phyloP scores from a whole-genome alignment of 331 rosid genomes.

The Rhamnella rubrinervis region DNA sequence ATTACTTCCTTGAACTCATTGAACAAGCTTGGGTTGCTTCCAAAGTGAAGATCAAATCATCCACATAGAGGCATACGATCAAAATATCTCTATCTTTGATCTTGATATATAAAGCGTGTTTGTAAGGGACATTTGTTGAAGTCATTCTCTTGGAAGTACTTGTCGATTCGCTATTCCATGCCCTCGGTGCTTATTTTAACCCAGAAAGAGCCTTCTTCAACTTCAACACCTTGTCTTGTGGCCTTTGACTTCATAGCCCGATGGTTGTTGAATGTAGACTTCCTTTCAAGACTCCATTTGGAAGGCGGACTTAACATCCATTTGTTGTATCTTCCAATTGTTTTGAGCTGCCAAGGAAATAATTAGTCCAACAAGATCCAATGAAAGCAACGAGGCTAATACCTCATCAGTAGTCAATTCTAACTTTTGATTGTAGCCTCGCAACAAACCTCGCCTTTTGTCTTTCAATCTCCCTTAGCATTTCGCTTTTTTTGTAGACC shows the following conservation, averaged over 20 bases:
- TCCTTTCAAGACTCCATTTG: not conserved
- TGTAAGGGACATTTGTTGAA: not conserved
- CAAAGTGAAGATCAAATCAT: not conserved
- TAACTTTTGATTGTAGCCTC: not conserved
- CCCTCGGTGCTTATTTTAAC: not conserved
- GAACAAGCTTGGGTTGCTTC: not conserved
- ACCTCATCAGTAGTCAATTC: not conserved
- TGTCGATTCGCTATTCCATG: constrained; percentile 8
- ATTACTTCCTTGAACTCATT: not conserved
- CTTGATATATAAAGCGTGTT: not conserved
- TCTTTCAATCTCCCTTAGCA: not conserved
- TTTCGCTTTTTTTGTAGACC: too few relatives aligned
- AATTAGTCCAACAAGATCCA: not conserved
- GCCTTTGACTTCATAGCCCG: not conserved
- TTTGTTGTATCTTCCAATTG: not conserved
- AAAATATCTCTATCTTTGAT: not conserved
- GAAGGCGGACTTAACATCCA: constrained; percentile 8
- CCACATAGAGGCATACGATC: not conserved
- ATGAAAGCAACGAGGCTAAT: too few relatives aligned
- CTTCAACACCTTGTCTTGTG: constrained; percentile 3
- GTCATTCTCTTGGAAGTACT: not conserved
- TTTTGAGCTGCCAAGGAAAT: not conserved
- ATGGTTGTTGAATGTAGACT: not conserved
- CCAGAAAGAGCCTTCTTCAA: not conserved
- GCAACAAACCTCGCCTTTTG: not conserved